Percentiles rank a stretch among this genome's conserved stretches.
Evolutionary conservation across 208 protist species (phyloP).

Genomic region (Crithidia brevicula): DNA sequence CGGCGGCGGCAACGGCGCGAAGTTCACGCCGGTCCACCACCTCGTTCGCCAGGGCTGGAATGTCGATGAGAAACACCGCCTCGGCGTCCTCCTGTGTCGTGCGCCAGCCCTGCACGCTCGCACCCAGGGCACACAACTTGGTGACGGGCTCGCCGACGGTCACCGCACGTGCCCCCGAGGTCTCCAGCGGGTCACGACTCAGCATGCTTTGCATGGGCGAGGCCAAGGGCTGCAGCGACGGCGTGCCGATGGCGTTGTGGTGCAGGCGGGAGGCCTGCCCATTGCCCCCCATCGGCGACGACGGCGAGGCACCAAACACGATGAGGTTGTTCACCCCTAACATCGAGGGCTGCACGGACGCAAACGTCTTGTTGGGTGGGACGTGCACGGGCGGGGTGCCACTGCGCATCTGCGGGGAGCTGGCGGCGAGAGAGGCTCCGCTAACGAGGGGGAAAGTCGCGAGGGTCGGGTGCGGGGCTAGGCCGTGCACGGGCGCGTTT

Average conservation of each 20-base stretch:
- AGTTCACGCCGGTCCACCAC: constrained; percentile 21
- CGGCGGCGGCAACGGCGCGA: constrained; percentile 5
- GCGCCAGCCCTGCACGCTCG: constrained; percentile 82
- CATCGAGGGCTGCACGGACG: neutral
- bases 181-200: constrained; percentile 23
- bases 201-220: constrained; percentile 29
- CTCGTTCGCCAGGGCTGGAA: constrained; percentile 43
- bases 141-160: constrained; percentile 54
- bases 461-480: neutral
- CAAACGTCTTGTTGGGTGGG: too few species aligned
- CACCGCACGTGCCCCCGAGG: constrained; percentile 27
- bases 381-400: neutral
- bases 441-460: constrained; percentile 1
- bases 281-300: constrained; percentile 3
- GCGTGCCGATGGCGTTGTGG: neutral
- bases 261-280: neutral
- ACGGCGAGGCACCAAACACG: constrained; percentile 3
- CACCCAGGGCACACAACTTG: constrained; percentile 50
- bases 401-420: constrained; percentile 12
- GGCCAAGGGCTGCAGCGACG: neutral
- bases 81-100: constrained; percentile 82
- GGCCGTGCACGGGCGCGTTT: neutral
- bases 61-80: constrained; percentile 65
- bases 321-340: constrained; percentile 13
- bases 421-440: neutral